phyloP scores from a whole-genome alignment of 2,329 filamentous ascomycete genomes.

The Lasiodiplodia gonubiensis region DNA sequence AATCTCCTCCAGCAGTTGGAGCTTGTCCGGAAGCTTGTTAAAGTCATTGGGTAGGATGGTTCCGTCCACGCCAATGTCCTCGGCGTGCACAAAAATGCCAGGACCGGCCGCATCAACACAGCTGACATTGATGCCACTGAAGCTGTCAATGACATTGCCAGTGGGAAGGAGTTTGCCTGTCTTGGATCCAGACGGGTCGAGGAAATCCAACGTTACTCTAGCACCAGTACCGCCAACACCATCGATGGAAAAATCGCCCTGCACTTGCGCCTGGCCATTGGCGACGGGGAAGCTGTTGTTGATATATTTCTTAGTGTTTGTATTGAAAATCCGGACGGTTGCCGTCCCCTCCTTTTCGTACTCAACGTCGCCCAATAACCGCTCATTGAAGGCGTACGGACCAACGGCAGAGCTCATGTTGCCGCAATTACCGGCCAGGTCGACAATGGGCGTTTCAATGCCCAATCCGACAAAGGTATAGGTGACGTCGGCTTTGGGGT shows the following conservation, averaged over 20 bases:
- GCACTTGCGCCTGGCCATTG: constrained; percentile 54
- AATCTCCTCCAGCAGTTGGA: constrained; percentile 61
- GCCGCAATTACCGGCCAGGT: constrained; percentile 75
- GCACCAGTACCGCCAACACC: constrained; percentile 66
- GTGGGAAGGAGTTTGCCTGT: constrained; percentile 68
- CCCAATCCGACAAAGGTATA: constrained; percentile 76
- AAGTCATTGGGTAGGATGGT: constrained; percentile 58
- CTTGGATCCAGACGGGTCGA: constrained; percentile 66
- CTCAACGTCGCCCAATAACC: constrained; percentile 28
- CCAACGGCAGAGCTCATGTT: constrained; percentile 74
- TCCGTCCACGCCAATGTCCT: constrained; percentile 54
- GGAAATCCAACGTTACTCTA: constrained; percentile 65
- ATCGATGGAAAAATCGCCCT: constrained; percentile 66
- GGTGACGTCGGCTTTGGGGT: constrained; percentile 63
- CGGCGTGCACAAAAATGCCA: constrained; percentile 62
- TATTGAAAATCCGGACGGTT: constrained; percentile 69
- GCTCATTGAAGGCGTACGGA: constrained; percentile 57
- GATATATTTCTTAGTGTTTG: constrained; percentile 72
- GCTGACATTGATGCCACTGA: constrained; percentile 45
- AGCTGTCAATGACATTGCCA: constrained; percentile 48
- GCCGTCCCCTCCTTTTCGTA: constrained; percentile 43
- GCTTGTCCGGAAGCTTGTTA: constrained; percentile 51
- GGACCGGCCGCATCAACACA: constrained; percentile 68
- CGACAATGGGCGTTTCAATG: constrained; percentile 64
- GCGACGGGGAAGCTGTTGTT: constrained; percentile 61